phyloP scores from a whole-genome alignment of 1,284 basidiomycete species.

The Entoloma clypeatum region DNA sequence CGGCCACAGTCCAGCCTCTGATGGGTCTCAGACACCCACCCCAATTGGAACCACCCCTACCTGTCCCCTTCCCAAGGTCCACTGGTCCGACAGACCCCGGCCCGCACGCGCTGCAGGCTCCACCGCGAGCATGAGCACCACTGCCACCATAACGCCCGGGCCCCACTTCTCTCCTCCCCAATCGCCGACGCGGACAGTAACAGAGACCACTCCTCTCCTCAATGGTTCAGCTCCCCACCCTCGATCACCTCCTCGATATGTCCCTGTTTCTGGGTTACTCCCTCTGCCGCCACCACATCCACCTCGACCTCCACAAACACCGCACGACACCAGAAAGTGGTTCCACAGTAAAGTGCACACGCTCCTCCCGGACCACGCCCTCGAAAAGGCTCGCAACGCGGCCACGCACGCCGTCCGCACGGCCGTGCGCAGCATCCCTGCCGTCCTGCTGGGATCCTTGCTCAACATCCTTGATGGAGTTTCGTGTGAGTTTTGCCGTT shows the following conservation, averaged over 20 bases:
- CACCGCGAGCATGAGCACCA: constrained; percentile 1
- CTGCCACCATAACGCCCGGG: not conserved
- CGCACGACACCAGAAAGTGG: no score
- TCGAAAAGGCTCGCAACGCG: constrained; percentile 11
- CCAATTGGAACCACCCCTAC: not conserved
- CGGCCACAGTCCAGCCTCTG: constrained; percentile 9
- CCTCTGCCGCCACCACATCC: no score
- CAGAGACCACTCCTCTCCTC: constrained; percentile 19
- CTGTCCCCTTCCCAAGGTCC: constrained; percentile 2
- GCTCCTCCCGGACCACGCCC: not conserved
- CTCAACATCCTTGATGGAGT: constrained; percentile 95
- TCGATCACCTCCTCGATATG: constrained; percentile 1
- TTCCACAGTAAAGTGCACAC: no score
- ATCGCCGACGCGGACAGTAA: constrained; percentile 1
- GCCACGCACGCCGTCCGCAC: constrained; percentile 24
- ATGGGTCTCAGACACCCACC: constrained; percentile 17
- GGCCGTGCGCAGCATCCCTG: constrained; percentile 62
- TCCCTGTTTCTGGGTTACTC: no score
- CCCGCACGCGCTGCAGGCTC: not conserved
- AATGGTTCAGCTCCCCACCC: not conserved
- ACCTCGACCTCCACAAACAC: no score
- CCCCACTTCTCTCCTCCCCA: not conserved
- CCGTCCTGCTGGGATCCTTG: constrained; percentile 82
- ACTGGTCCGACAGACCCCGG: constrained; percentile 9
- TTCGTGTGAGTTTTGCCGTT: constrained; percentile 73